A percentile compares a stretch with the other conserved stretches of the same genome.
Evolutionary conservation across 2,329 filamentous ascomycete species (phyloP).

Genomic region (Fusarium chaquense): DNA sequence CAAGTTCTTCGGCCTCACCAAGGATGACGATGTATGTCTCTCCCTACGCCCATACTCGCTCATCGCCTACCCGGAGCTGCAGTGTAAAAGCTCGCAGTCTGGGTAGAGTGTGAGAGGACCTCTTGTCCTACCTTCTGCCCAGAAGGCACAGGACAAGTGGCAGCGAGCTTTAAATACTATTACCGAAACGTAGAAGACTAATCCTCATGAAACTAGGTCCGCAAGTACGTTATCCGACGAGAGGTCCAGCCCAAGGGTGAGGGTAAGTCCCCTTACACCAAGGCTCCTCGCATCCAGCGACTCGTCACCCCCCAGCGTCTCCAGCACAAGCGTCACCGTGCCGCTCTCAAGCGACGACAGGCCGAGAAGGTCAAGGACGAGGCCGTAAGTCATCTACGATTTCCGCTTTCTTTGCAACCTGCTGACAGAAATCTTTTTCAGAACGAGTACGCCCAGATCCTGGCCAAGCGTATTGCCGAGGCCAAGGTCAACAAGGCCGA

Average conservation of each 20-base stretch:
- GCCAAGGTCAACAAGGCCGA: slow-evolving; percentile 95
- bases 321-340: slow-evolving; percentile 99
- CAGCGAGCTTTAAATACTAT: slow-evolving; percentile 43
- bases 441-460: slow-evolving; percentile 96
- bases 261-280: slow-evolving; percentile 98
- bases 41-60: slow-evolving; percentile 66
- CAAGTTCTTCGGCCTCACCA: slow-evolving; percentile 99
- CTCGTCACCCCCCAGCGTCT: slow-evolving; percentile 99
- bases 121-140: slow-evolving; percentile 31
- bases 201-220: slow-evolving; percentile 72
- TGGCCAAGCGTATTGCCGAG: slow-evolving; percentile 97
- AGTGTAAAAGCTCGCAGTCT: slow-evolving; percentile 58
- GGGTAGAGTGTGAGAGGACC: slow-evolving; percentile 71
- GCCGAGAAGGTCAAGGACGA: slow-evolving; percentile 98
- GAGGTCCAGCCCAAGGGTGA: slow-evolving; percentile 97
- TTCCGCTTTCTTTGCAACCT: too few species aligned
- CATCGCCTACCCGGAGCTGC: slow-evolving; percentile 77
- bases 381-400: slow-evolving; percentile 76
- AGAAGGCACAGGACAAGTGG: slow-evolving; percentile 31
- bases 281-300: slow-evolving; percentile 99
- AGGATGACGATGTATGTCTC: slow-evolving; percentile 99
- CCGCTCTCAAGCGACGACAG: slow-evolving; percentile 98
- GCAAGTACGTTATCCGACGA: slow-evolving; percentile 99
- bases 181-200: slow-evolving; percentile 50
- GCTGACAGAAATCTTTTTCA: slow-evolving; percentile 54